Evolutionary conservation across 1,139 yeast species (phyloP), one percentile per base, ranked within the genome.

Genomic region (Zygoascus meyerae): DNA sequence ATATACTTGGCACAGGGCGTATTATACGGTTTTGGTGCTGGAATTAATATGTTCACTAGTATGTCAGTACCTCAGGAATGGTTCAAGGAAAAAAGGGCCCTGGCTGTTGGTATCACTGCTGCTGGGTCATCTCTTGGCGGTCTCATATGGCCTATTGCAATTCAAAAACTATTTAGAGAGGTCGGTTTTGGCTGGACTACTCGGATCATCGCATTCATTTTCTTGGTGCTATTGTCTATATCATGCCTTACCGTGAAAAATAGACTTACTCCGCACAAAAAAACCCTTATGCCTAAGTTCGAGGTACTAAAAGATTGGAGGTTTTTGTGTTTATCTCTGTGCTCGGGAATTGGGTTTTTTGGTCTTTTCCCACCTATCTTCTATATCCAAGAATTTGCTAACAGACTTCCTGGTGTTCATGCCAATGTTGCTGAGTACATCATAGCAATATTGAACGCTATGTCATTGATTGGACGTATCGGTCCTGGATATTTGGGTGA

Each of bases 81-180:
- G 69, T 82, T 81, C 61, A 67, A 73, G 50, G 71, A 67, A 51
- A 72, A 67, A 50, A 69, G 84, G 48, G 78, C 81, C 0, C 60
- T 79, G 26, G 86, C 84, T 1, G 63, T 73, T 10, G 83, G 85
- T 2, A 54, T 81, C 1, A 75, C 78, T 0, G 72, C 81, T 0
- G 73, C 79, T 1, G 86, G 86, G 0, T 73, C 83, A 1, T 80
- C 84, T 9, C 61, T 74, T 6, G 89, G 86, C 1, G 87, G 87
- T 2, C 71, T 82, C 15, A 69, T 71, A 21, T 74, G 74, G 68
- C 77, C 78, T 1, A 66, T 73, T 48, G 68, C 66, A 2, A 61
- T 71, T 10, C 61, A 69, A 28, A 57, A 59, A 5, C 55, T 74
- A 33, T 60, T 67, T 37, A 48, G 55, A 29, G 53, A 63, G 43